These are phyloP conservation scores for Lactarius pseudohatsudake DNA, from an alignment of 768 basidiomycete genomes.

Conservation along the genomic window DNA sequence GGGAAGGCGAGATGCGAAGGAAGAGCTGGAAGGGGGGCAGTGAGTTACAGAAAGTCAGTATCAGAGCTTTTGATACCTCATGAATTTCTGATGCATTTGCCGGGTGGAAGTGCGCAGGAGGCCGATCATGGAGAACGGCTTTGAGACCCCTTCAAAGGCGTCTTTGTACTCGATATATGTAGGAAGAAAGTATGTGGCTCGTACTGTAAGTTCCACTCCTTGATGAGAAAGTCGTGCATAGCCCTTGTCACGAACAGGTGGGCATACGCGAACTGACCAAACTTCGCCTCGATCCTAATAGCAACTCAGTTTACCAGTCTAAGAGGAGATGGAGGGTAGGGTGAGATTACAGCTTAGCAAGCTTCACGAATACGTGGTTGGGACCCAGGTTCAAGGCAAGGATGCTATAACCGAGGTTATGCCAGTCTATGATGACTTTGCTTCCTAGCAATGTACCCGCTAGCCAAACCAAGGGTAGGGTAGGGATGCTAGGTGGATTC, in stretches of 20 bases:
- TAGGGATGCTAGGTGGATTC: conserved; percentile 98
- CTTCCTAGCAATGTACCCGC: conserved; percentile 65
- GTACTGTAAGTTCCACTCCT: conserved; percentile 76
- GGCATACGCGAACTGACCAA: conserved; percentile 79
- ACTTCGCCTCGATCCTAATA: conserved; percentile 76
- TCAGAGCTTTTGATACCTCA: conserved; percentile 47
- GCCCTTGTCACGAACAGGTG: conserved; percentile 93
- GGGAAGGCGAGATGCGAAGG: conserved; percentile 49
- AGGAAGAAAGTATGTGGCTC: conserved; percentile 34
- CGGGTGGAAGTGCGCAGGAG: conserved; percentile 79
- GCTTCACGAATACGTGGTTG: conserved; percentile 62
- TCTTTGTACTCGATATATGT: not conserved
- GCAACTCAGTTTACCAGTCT: not conserved
- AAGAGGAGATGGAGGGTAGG: conserved; percentile 4
- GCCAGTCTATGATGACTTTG: conserved; percentile 97
- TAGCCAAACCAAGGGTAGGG: conserved; percentile 81
- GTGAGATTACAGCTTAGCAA: conserved; percentile 67
- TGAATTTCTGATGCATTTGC: conserved; percentile 71
- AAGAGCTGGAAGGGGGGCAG: conserved; percentile 44
- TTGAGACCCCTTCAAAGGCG: conserved; percentile 61
- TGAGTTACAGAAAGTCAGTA: conserved; percentile 25
- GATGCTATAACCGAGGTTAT: conserved; percentile 95
- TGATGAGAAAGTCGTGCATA: conserved; percentile 70
- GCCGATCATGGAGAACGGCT: conserved; percentile 83
- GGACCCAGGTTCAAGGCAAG: conserved; percentile 79